Percentiles rank a stretch among this genome's conserved stretches.
Evolutionary conservation across 2,329 filamentous ascomycete genomes (phyloP).

Genomic region (Emergomyces africanus): DNA sequence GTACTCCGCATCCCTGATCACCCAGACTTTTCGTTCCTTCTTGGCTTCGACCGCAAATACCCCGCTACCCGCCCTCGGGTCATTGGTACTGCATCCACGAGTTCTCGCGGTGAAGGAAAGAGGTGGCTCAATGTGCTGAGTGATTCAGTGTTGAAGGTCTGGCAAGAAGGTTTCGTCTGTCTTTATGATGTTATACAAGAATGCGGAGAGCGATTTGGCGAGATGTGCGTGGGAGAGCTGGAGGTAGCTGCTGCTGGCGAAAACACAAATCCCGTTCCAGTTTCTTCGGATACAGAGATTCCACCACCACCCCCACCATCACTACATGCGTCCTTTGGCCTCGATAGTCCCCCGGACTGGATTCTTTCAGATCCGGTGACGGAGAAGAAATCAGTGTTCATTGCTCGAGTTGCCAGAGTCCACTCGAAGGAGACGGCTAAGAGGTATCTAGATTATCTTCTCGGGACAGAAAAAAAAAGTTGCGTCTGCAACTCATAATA

Average conservation of each 20-base stretch:
- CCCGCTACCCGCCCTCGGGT: constrained; percentile 61
- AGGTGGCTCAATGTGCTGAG: constrained; percentile 57
- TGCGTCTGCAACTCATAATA: constrained; percentile 84
- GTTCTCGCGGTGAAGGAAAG: constrained; percentile 58
- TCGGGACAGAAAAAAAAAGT: constrained; percentile 74
- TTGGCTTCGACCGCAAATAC: constrained; percentile 61
- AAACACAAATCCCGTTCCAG: constrained; percentile 11
- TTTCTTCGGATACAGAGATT: constrained; percentile 10
- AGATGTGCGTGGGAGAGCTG: constrained; percentile 35
- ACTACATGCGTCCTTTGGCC: constrained; percentile 18
- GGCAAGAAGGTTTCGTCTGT: constrained; percentile 63
- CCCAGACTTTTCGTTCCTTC: constrained; percentile 32
- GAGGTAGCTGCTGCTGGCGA: constrained; percentile 5
- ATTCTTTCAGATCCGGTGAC: constrained; percentile 57
- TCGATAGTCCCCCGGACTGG: constrained; percentile 49
- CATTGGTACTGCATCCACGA: constrained; percentile 66
- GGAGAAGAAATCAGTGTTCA: constrained; percentile 78
- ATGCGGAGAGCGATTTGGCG: constrained; percentile 37
- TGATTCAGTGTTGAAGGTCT: constrained; percentile 54
- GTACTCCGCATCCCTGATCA: constrained; percentile 56
- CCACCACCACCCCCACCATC: constrained; percentile 17
- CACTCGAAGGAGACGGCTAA: constrained; percentile 58
- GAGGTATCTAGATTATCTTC: constrained; percentile 57
- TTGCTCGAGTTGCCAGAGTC: constrained; percentile 64
- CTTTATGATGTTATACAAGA: constrained; percentile 83